Evolutionary conservation across 2,329 filamentous ascomycete species (phyloP).

Genomic region (Xylariales sp.): DNA sequence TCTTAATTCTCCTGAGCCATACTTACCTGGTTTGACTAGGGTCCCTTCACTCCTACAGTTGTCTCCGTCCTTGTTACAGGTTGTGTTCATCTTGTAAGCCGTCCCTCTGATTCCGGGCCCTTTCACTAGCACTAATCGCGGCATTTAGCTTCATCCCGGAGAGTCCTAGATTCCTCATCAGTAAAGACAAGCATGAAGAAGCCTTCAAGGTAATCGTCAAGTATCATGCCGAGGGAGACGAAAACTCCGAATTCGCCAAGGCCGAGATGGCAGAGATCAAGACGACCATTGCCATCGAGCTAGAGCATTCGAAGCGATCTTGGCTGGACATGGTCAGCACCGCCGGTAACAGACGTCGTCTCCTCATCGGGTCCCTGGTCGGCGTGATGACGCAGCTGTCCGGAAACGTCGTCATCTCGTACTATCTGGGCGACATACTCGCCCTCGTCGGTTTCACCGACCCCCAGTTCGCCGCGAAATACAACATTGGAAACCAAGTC

Average conservation of each 20-base stretch:
- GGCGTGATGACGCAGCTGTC: conserved; percentile 67
- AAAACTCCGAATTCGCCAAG: conserved; percentile 58
- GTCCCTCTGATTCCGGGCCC: background rate
- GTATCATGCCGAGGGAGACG: conserved; percentile 60
- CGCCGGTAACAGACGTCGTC: conserved; percentile 61
- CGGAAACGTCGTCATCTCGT: conserved; percentile 62
- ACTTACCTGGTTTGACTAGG: conserved; percentile 48
- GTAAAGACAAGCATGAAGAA: conserved; percentile 50
- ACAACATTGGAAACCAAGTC: conserved; percentile 61
- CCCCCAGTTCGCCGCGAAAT: conserved; percentile 54
- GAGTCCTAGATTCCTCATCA: conserved; percentile 48
- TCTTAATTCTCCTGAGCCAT: background rate
- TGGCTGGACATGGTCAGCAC: conserved; percentile 66
- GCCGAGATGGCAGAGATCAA: conserved; percentile 66
- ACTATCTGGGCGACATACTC: conserved; percentile 60
- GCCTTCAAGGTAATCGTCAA: conserved; percentile 49
- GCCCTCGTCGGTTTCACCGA: conserved; percentile 59
- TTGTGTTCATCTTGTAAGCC: conserved; percentile 54
- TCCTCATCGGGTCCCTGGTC: conserved; percentile 61
- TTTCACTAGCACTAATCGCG: conserved; percentile 1
- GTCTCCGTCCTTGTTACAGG: conserved; percentile 54
- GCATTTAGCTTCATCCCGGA: conserved; percentile 47
- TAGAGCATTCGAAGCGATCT: conserved; percentile 62
- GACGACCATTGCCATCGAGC: conserved; percentile 56
- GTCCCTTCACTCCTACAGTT: conserved; percentile 60